Conservation (phyloP, 495 filamentous ascomycete genomes). For the Staphylotrichum tortipilum region DNA sequence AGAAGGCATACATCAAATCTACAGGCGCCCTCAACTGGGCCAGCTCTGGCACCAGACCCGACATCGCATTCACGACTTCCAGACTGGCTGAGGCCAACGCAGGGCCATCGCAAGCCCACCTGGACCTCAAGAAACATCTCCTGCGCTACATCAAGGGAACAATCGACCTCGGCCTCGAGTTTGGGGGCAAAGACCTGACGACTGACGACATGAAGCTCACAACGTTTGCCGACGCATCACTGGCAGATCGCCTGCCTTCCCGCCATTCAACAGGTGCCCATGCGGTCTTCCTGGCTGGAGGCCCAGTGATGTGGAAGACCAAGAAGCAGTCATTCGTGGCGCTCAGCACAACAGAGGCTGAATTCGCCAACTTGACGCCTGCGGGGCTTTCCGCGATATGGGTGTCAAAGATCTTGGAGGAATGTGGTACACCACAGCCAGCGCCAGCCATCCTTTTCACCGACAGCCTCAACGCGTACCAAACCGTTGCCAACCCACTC, state of each 20-base stretch:
- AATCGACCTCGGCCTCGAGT: not conserved
- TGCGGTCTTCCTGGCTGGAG: not conserved
- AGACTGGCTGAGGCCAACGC: not conserved
- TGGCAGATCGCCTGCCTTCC: not conserved
- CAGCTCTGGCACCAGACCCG: not conserved
- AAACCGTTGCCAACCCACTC: not conserved
- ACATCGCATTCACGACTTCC: not conserved
- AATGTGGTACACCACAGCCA: not conserved
- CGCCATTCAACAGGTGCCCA: not conserved
- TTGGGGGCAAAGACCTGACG: not conserved
- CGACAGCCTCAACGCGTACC: not conserved
- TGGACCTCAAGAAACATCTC: not conserved
- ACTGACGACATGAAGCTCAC: not conserved
- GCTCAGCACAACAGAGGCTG: not conserved
- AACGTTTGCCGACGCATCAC: not conserved
- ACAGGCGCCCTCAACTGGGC: not conserved
- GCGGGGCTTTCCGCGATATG: not conserved
- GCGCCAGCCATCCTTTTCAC: not conserved
- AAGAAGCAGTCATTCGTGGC: constrained; percentile 3
- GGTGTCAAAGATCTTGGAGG: not conserved
- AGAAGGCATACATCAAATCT: not conserved
- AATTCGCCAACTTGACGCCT: not conserved
- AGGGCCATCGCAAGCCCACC: not conserved
- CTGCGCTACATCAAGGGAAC: not conserved
- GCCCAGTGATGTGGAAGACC: not conserved